Percentiles rank a stretch among this genome's conserved stretches.
These are phyloP conservation scores for Erythrophleum fordii DNA, from an alignment of 306 rosid genomes.

Conservation along the genomic window DNA sequence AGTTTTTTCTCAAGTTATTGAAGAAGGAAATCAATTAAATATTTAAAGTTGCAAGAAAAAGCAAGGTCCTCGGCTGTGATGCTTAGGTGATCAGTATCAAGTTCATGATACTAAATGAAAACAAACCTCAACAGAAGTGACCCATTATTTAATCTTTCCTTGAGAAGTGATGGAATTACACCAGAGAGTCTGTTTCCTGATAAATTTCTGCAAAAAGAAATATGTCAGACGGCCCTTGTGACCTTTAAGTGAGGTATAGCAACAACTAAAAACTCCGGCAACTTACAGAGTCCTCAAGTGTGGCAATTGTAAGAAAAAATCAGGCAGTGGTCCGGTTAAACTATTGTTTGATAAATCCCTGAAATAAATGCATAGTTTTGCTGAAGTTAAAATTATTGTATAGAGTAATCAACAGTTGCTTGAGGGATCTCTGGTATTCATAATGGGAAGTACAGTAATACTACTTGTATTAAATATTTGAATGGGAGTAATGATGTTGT, in stretches of 20 bases:
- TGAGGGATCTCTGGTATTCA: conserved; percentile 11
- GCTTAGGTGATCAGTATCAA: conserved; percentile 12
- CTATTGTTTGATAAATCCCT: conserved; percentile 65
- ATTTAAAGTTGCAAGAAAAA: neutral
- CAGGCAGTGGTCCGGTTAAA: conserved; percentile 52
- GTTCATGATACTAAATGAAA: conserved; percentile 1
- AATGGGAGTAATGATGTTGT: neutral
- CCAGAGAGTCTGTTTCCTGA: conserved; percentile 53
- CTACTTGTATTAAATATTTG: neutral
- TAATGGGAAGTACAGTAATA: neutral
- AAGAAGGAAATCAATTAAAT: conserved; percentile 19
- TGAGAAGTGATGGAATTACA: conserved; percentile 45
- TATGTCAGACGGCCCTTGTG: neutral
- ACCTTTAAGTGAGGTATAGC: conserved; percentile 2
- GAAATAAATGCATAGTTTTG: conserved; percentile 6
- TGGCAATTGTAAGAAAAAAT: conserved; percentile 44
- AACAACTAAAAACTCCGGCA: neutral
- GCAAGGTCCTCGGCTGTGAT: neutral
- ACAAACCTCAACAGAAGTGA: conserved; percentile 52
- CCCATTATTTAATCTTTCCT: conserved; percentile 41
- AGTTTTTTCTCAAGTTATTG: conserved; percentile 5
- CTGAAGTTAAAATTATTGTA: neutral
- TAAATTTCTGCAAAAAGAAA: conserved; percentile 41
- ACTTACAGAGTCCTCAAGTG: conserved; percentile 54
- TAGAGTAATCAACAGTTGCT: neutral